Evolutionary conservation across 2,329 filamentous ascomycete genomes (phyloP), one percentile per base, ranked within the genome.

Genomic region (Xylaria digitata): DNA sequence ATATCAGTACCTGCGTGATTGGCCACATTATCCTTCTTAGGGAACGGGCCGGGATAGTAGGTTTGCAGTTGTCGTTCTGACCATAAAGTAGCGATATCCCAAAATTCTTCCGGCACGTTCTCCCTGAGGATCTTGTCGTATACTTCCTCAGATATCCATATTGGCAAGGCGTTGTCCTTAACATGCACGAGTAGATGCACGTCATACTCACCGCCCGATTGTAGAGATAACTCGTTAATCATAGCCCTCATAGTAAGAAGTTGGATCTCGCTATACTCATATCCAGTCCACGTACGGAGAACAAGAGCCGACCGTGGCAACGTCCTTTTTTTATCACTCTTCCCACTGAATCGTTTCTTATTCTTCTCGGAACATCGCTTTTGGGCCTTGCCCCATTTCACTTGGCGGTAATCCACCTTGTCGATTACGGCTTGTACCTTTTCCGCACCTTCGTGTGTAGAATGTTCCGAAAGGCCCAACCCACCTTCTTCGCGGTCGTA

Each of bases 21-120:
- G n/a, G 80, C 78, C 71, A 87, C 64, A 32, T 75, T 75, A 23
- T 75, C 86, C 62, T 86, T 85, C 50, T 87, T 85, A 72, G 88
- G 87, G 6, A 90, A 85, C 30, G 85, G 86, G 1, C 82, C 81
- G 78, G 79, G 49, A 74, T 92, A 92, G 78, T 90, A 87, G 70
- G 88, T 82, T 63, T 83, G 80, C 87, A 92, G 90, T 75, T 89
- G 87, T 69, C 84, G 80, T 75, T 91, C 89, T 1, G 89, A 90
- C 89, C 89, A 92, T 13, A 92, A 80, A 0, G 86, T 90, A 21
- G 86, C 87, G 80, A 92, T 89, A 68, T 86, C 87, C 77, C 84
- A 87, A 76, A 92, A 92, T 71, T 92, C 90, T 72, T 86, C 82
- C 0, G 90, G 80, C 78, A 88, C 75, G 72, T 88, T 81, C 75